phyloP scores from a whole-genome alignment of 805 yeast genomes.

The Hanseniaspora nectarophila region DNA sequence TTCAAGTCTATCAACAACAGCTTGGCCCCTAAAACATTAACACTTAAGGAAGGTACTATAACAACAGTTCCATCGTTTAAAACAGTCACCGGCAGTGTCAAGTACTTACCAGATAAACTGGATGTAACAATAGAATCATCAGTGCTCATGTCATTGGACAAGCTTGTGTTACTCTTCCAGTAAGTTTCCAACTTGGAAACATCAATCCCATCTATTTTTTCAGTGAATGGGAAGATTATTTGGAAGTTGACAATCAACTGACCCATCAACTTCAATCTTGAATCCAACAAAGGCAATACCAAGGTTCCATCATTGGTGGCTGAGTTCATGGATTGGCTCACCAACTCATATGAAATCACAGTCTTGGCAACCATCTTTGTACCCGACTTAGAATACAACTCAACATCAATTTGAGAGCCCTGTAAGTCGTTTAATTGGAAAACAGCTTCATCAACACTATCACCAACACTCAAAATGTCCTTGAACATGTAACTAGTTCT shows the following conservation, averaged over 20 bases:
- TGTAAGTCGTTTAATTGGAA: slow-evolving; percentile 75
- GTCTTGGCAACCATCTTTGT: slow-evolving; percentile 84
- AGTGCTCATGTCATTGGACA: slow-evolving; percentile 14
- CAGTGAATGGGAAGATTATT: slow-evolving; percentile 79
- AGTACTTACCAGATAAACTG: slow-evolving; percentile 71
- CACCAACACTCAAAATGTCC: slow-evolving; percentile 14
- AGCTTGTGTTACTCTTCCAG: slow-evolving; percentile 70
- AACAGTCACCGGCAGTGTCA: slow-evolving; percentile 54
- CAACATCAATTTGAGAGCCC: slow-evolving; percentile 69
- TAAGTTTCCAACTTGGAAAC: slow-evolving; percentile 88
- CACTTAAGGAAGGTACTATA: slow-evolving; percentile 56
- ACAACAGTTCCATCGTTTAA: slow-evolving; percentile 78
- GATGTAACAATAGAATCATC: slow-evolving; percentile 60
- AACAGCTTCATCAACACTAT: slow-evolving; percentile 53
- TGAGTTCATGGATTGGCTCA: slow-evolving; percentile 32
- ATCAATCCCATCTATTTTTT: slow-evolving; percentile 54
- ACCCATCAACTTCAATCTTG: slow-evolving; percentile 71
- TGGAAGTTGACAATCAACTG: slow-evolving; percentile 65
- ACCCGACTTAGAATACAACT: slow-evolving; percentile 88
- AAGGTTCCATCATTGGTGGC: slow-evolving; percentile 28
- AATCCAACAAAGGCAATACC: slow-evolving; percentile 67
- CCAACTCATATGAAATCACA: slow-evolving; percentile 45
- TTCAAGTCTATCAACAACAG: slow-evolving; percentile 51
- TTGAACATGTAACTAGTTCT: slow-evolving; percentile 6
- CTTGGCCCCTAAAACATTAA: slow-evolving; percentile 36